Conservation (phyloP, 371 early-diverging fungal genomes). For the Umbelopsis sp. region DNA sequence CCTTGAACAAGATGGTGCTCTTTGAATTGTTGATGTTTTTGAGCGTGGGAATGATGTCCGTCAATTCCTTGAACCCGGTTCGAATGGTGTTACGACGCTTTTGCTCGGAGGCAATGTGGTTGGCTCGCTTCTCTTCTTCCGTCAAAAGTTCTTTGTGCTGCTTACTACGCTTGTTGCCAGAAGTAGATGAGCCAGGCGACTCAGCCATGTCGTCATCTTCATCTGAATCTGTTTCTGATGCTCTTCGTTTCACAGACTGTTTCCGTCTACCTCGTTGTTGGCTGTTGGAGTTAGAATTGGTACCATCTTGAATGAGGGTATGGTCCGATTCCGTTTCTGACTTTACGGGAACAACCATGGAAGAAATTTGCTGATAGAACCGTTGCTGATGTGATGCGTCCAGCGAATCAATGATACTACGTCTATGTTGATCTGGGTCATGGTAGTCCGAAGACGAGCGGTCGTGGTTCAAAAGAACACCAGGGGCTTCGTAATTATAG, state of each 20-base stretch:
- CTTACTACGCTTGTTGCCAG: conserved; percentile 28
- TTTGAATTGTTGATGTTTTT: conserved; percentile 61
- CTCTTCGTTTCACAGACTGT: conserved; percentile 18
- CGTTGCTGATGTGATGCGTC: conserved; percentile 19
- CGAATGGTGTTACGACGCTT: conserved; percentile 88
- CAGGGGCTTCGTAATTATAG: conserved; percentile 8
- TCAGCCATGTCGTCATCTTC: conserved; percentile 19
- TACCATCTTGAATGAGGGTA: neutral
- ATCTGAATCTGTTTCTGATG: conserved; percentile 12
- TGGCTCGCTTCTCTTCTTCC: conserved; percentile 87
- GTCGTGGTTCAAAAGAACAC: conserved; percentile 2
- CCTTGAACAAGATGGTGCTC: conserved; percentile 59
- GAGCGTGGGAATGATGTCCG: conserved; percentile 80
- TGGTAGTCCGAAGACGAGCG: neutral
- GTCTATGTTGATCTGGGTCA: conserved; percentile 17
- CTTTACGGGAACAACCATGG: conserved; percentile 7
- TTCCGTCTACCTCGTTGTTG: conserved; percentile 4
- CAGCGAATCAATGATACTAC: conserved; percentile 19
- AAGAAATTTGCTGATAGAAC: conserved; percentile 14
- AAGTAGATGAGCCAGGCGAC: conserved; percentile 17
- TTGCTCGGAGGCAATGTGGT: conserved; percentile 92
- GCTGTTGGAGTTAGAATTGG: neutral
- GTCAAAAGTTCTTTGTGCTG: conserved; percentile 74
- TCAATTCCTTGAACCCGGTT: conserved; percentile 80
- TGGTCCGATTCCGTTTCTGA: neutral